Percentiles rank a stretch among this genome's conserved stretches.
phyloP scores from a whole-genome alignment of 2,329 filamentous ascomycete species.

The Trichoderma pleuroti region DNA sequence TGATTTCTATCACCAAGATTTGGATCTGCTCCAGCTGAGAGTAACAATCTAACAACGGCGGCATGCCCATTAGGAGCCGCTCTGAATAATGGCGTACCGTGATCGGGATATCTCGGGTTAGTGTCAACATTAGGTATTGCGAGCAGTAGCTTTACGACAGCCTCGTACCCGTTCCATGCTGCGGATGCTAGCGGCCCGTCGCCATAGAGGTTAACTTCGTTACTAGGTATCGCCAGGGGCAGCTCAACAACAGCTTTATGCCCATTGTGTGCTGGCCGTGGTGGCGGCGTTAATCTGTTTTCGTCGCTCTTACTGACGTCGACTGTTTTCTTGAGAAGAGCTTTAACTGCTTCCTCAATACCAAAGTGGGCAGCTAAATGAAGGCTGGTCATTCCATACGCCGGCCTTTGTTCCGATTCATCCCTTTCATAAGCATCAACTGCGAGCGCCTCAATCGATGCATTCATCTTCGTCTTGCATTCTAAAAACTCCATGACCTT shows the following conservation, averaged over 20 bases:
- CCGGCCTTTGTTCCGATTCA: neutral
- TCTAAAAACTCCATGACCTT: neutral
- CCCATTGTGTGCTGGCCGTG: neutral
- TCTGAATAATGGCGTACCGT: neutral
- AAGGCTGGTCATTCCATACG: neutral
- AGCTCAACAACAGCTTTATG: neutral
- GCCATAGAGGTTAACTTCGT: neutral
- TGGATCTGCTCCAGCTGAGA: neutral
- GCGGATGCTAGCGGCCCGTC: neutral
- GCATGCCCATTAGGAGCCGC: neutral
- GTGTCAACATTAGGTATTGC: neutral
- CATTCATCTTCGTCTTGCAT: neutral
- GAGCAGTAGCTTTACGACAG: neutral
- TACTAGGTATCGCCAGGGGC: neutral
- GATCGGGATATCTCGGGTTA: neutral
- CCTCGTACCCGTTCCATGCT: neutral
- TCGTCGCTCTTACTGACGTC: too few species aligned
- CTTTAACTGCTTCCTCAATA: neutral
- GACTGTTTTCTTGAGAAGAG: neutral
- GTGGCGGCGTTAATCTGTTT: accelerated
- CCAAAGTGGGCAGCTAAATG: neutral
- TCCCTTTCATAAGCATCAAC: too few species aligned
- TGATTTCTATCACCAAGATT: accelerated
- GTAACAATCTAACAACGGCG: neutral
- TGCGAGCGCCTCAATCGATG: neutral